Evolutionary conservation across 306 rosid species (phyloP).

Genomic region (Castanopsis chinensis): DNA sequence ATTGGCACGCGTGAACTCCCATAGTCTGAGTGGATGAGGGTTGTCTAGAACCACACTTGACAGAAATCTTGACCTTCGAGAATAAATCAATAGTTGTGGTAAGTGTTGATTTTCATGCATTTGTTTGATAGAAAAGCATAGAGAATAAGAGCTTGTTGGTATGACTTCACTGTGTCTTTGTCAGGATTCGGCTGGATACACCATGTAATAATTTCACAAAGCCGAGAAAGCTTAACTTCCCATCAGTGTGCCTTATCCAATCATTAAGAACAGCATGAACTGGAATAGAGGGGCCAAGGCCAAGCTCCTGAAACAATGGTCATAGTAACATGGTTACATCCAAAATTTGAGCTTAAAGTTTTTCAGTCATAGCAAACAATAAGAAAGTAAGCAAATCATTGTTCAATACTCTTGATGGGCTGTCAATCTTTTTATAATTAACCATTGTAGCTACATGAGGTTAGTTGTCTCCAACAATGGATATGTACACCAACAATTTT

Average conservation of each 20-base stretch:
- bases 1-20: slow-evolving; percentile 29
- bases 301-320: slow-evolving; percentile 67
- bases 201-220: slow-evolving; percentile 90
- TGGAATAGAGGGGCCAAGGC: slow-evolving; percentile 97
- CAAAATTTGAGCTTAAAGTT: neutral
- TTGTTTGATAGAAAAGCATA: slow-evolving; percentile 16
- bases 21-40: slow-evolving; percentile 22
- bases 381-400: neutral
- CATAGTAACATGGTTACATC: neutral
- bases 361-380: neutral
- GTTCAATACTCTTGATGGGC: neutral
- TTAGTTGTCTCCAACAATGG: neutral
- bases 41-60: slow-evolving; percentile 12
- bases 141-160: slow-evolving; percentile 6
- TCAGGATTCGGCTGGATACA: slow-evolving; percentile 68
- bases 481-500: no score
- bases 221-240: slow-evolving; percentile 95
- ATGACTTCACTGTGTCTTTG: slow-evolving; percentile 59
- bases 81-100: slow-evolving; percentile 22
- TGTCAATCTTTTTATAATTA: neutral
- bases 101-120: slow-evolving; percentile 19
- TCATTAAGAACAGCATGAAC: slow-evolving; percentile 92
- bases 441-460: neutral
- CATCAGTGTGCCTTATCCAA: slow-evolving; percentile 98
- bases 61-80: slow-evolving; percentile 25